Conservation (phyloP, 257 asterid genomes). For the Salvia miltiorrhiza region DNA sequence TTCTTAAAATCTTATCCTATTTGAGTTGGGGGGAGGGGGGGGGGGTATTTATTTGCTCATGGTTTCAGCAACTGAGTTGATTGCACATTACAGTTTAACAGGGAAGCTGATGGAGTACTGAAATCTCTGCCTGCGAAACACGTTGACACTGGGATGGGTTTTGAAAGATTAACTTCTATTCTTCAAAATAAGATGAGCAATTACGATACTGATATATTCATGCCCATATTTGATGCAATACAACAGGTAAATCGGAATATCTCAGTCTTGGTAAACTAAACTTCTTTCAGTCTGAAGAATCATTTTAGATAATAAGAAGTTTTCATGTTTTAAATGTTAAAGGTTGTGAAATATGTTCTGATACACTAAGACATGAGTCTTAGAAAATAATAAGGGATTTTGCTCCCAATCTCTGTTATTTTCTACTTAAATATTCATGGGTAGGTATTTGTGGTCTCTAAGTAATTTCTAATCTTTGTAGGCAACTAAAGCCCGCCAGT, state of each 20-base stretch:
- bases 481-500: conserved; percentile 81
- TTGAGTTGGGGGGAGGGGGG: neutral
- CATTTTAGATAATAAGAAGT: neutral
- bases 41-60: conserved; percentile 1
- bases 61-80: conserved; percentile 8
- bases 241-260: conserved; percentile 49
- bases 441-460: conserved; percentile 17
- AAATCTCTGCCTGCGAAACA: conserved; percentile 92
- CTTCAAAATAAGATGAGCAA: conserved; percentile 98
- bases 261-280: neutral
- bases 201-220: conserved; percentile 91
- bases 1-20: conserved; percentile 12
- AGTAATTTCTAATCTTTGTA: conserved; percentile 29
- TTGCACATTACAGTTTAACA: conserved; percentile 61
- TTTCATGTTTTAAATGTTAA: neutral
- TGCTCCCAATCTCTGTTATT: neutral
- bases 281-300: neutral
- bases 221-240: conserved; percentile 83
- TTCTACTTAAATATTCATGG: neutral
- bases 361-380: neutral
- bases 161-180: conserved; percentile 92
- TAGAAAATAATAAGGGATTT: neutral
- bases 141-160: conserved; percentile 99
- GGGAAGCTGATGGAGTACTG: conserved; percentile 83
- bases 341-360: neutral